Evolutionary conservation across 2,329 filamentous ascomycete genomes (phyloP).

Genomic region (Thielaviopsis euricoi): DNA sequence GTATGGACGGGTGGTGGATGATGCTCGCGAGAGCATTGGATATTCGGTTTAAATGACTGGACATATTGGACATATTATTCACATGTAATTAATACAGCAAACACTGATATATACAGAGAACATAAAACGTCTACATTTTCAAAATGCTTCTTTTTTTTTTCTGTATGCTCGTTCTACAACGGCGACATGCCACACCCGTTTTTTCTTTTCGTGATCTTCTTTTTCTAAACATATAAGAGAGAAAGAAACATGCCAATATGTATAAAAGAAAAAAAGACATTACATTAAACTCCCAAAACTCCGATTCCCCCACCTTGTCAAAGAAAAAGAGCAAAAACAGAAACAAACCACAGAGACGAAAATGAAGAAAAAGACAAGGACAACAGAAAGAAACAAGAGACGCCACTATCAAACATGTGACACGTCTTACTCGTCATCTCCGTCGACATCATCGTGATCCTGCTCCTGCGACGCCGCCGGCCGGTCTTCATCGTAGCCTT

Average conservation of each 20-base stretch:
- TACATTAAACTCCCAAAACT: not conserved
- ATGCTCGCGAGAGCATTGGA: conserved; percentile 42
- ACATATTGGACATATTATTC: not conserved
- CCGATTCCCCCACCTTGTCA: too few species aligned
- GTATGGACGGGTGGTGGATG: conserved; percentile 49
- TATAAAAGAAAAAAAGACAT: not conserved
- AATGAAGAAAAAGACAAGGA: not conserved
- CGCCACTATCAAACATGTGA: not conserved
- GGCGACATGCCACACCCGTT: too few species aligned
- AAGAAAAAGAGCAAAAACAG: not conserved
- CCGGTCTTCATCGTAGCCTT: conserved; percentile 13
- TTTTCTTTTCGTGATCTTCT: too few species aligned
- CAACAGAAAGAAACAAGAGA: not conserved
- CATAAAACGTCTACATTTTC: too few species aligned
- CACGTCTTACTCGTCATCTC: conserved; percentile 17
- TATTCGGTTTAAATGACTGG: conserved; percentile 21
- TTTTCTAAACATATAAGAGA: too few species aligned
- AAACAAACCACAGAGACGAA: not conserved
- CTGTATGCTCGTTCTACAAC: too few species aligned
- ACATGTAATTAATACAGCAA: not conserved
- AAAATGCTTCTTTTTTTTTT: too few species aligned
- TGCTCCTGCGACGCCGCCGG: not conserved
- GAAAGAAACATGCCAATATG: too few species aligned
- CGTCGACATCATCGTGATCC: conserved; percentile 17
- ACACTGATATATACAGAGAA: too few species aligned